phyloP scores from a whole-genome alignment of 2,329 filamentous ascomycete genomes.

The Tricladium varicosporioides region DNA sequence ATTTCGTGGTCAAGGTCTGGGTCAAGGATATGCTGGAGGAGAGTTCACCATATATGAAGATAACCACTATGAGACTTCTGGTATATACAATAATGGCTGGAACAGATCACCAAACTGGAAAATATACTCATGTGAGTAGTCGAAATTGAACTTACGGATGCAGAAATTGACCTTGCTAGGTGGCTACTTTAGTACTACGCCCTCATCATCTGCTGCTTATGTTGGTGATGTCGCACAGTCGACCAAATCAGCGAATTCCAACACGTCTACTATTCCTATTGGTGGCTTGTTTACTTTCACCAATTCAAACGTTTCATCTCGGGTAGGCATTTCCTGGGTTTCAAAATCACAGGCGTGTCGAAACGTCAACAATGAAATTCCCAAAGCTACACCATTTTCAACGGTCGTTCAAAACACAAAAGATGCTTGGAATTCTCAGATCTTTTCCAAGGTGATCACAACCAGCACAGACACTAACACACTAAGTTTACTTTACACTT shows the following conservation, averaged over 20 bases:
- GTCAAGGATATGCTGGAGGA: slow-evolving; percentile 62
- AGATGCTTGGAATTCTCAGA: slow-evolving; percentile 56
- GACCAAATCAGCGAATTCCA: slow-evolving; percentile 29
- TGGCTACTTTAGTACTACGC: slow-evolving; percentile 26
- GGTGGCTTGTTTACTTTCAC: slow-evolving; percentile 48
- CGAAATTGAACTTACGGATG: slow-evolving; percentile 28
- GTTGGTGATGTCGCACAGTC: slow-evolving; percentile 29
- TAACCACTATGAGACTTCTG: slow-evolving; percentile 56
- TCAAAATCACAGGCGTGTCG: slow-evolving; percentile 47
- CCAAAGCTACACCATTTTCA: slow-evolving; percentile 40
- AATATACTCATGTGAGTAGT: slow-evolving; percentile 55
- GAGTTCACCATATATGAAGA: slow-evolving; percentile 51
- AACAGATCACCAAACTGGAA: slow-evolving; percentile 62
- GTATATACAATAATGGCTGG: slow-evolving; percentile 66
- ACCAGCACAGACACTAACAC: slow-evolving; percentile 54
- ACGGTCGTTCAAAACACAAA: slow-evolving; percentile 44
- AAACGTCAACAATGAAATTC: slow-evolving; percentile 46
- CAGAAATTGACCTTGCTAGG: slow-evolving; percentile 17
- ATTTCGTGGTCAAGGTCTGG: slow-evolving; percentile 56
- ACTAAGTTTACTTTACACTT: slow-evolving; percentile 62
- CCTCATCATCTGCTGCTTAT: slow-evolving; percentile 24
- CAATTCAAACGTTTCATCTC: slow-evolving; percentile 42
- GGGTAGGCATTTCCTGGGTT: slow-evolving; percentile 50
- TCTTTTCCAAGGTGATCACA: slow-evolving; percentile 63
- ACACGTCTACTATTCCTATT: slow-evolving; percentile 42